phyloP scores from a whole-genome alignment of 768 basidiomycete genomes.

The Tephrocybe sp. region DNA sequence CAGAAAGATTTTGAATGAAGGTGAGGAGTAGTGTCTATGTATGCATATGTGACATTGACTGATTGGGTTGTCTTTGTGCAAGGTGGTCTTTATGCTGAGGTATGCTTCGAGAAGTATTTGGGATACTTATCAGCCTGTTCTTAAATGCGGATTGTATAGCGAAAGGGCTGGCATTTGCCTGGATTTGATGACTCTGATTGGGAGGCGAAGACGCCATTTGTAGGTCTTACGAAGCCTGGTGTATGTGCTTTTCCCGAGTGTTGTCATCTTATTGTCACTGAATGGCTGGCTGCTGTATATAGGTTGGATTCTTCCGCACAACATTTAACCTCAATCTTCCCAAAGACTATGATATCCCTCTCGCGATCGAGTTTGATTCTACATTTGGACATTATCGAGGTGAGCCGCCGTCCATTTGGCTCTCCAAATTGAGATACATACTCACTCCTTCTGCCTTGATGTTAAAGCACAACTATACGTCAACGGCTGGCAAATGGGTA shows the following conservation, averaged over 20 bases:
- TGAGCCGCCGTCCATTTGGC: not conserved
- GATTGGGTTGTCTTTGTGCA: too few relatives aligned
- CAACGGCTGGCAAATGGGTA: constrained; percentile 19
- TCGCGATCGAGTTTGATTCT: constrained; percentile 11
- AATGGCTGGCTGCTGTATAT: not conserved
- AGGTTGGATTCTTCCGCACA: constrained; percentile 20
- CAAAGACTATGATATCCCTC: constrained; percentile 12
- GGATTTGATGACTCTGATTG: constrained; percentile 17
- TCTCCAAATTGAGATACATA: too few relatives aligned
- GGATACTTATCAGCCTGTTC: too few relatives aligned
- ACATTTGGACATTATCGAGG: constrained; percentile 13
- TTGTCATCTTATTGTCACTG: not conserved
- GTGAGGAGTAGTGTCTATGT: not conserved
- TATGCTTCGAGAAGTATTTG: too few relatives aligned
- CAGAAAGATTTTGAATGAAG: constrained; percentile 18
- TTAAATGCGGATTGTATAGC: too few relatives aligned
- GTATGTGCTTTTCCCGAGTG: not conserved
- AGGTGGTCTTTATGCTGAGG: constrained; percentile 18
- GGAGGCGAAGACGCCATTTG: constrained; percentile 16
- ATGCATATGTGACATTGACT: too few relatives aligned
- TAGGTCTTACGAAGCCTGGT: constrained; percentile 14
- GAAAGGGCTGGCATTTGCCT: constrained; percentile 19
- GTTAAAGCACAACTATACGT: constrained; percentile 18
- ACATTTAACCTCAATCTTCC: constrained; percentile 13
- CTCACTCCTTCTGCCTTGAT: not conserved